Base-by-base conservation (phyloP, 441 rosid genomes). In the Flueggea neowawraea region DNA sequence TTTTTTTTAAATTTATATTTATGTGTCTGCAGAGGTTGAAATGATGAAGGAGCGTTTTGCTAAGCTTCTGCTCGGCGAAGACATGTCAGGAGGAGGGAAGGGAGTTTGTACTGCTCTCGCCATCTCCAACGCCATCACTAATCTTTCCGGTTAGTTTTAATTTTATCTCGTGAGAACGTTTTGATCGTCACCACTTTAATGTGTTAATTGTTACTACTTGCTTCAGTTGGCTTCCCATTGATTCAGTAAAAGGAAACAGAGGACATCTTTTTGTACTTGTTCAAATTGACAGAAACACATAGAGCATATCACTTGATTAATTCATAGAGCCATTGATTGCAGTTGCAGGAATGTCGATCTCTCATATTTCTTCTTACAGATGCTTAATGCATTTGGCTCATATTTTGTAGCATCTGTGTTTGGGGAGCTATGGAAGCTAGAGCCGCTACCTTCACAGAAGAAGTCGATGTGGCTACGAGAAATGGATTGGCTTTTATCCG, bases 11-110 rank as follows among this genome's bases (percentile, higher is more conserved):
- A 58, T 12, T 52, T 0, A 6, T 48, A 16, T 8, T 17, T 57
- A 6, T 60, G 39, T 8, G 10, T 15, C 62, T 63, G 72, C 63
- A 86, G 97, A 90, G 66, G 75, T 82, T 60, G 96, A 85, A 77
- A 77, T 88, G 92, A 93, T 93, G 98, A 93, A 85, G 67, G 96
- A 86, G 77, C 76, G 95, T 73, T 93, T 88, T 66, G 90, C 96
- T 12, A 90, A 90, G 86, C 85, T 93, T 57, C 86, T 90, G 55
- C 80, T 92, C 1, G 98, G 98, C 53, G 98, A 92, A 65, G 98
- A 92, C 74, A 88, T 90, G 98, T 92, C 97, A 6, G 98, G 98
- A 14, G 94, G 96, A 52, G 96, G 97, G 1, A 87, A 88, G 67
- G 98, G 97, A 31, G 95, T 82, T 54, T 84, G 97, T 64, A 90